Evolutionary conservation across 208 protist genomes (phyloP).

Genomic region (Leptomonas seymouri): DNA sequence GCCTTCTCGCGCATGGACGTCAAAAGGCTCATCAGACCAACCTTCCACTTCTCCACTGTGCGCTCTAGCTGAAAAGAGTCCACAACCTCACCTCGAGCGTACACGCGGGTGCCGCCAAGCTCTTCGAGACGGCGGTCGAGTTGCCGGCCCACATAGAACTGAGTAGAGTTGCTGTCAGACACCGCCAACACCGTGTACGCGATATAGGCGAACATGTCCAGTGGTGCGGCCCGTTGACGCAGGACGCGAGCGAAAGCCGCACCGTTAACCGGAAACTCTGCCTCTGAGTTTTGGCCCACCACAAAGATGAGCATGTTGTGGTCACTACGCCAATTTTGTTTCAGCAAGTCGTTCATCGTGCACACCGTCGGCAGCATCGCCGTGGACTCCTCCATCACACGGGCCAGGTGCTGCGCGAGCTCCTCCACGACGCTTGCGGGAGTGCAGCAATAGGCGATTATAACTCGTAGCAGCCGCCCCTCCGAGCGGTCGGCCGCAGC

Average conservation of each 20-base stretch:
- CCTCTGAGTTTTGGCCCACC: slow-evolving; percentile 33
- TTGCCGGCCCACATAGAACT: slow-evolving; percentile 37
- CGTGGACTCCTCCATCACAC: slow-evolving; percentile 21
- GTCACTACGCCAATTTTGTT: slow-evolving; percentile 43
- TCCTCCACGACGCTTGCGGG: slow-evolving; percentile 20
- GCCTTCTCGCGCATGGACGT: slow-evolving; percentile 18
- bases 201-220: slow-evolving; percentile 40
- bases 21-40: slow-evolving; percentile 35
- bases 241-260: slow-evolving; percentile 44
- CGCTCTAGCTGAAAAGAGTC: slow-evolving; percentile 51
- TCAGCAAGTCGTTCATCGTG: slow-evolving; percentile 38
- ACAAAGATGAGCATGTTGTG: slow-evolving; percentile 49
- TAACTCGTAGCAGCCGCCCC: background rate
- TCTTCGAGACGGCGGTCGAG: slow-evolving; percentile 63
- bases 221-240: slow-evolving; percentile 32
- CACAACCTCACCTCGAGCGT: slow-evolving; percentile 56
- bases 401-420: slow-evolving; percentile 22
- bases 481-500: slow-evolving; percentile 4
- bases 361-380: slow-evolving; percentile 13
- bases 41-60: slow-evolving; percentile 55
- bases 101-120: slow-evolving; percentile 63
- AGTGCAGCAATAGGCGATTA: slow-evolving; percentile 31
- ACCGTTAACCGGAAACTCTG: slow-evolving; percentile 53
- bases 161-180: slow-evolving; percentile 45
- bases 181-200: slow-evolving; percentile 62